A percentile compares a stretch with the other conserved stretches of the same genome.
Evolutionary conservation across 2,329 filamentous ascomycete genomes (phyloP).

Genomic region (Clonostachys solani): DNA sequence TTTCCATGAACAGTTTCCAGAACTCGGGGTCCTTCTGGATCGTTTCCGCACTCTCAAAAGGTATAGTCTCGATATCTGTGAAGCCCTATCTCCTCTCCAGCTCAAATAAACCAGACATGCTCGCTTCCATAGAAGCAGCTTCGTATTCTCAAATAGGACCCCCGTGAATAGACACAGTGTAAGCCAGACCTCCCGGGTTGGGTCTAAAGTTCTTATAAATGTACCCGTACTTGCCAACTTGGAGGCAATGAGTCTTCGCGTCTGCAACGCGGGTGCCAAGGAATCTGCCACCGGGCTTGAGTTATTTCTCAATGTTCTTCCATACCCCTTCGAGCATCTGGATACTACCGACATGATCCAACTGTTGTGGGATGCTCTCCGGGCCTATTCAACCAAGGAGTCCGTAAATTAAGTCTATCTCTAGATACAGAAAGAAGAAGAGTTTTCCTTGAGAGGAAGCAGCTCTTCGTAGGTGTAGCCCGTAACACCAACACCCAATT

Average conservation of each 20-base stretch:
- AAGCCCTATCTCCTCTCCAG: background rate
- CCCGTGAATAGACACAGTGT: background rate
- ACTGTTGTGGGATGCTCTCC: too few relatives aligned
- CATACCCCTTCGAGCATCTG: slow-evolving; percentile 18
- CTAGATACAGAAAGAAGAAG: too few relatives aligned
- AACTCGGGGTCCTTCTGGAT: background rate
- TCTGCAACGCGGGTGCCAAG: slow-evolving; percentile 10
- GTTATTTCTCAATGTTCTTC: slow-evolving; percentile 13
- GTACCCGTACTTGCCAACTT: background rate
- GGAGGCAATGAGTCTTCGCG: background rate
- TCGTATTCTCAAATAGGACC: too few relatives aligned
- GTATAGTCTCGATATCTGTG: background rate
- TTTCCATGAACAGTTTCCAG: background rate
- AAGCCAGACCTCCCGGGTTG: background rate
- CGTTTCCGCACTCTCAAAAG: background rate
- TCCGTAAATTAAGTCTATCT: too few relatives aligned
- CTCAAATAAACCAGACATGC: background rate
- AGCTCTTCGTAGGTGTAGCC: too few relatives aligned
- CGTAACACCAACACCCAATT: slow-evolving; percentile 27
- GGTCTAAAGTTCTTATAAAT: background rate
- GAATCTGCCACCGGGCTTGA: slow-evolving; percentile 20
- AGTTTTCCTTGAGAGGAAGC: too few relatives aligned
- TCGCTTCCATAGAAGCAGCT: background rate
- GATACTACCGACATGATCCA: slow-evolving; percentile 15
- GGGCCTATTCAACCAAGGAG: too few relatives aligned